Conservation (phyloP, 148 eudicot genomes). For the Hydrangea macrophylla region DNA sequence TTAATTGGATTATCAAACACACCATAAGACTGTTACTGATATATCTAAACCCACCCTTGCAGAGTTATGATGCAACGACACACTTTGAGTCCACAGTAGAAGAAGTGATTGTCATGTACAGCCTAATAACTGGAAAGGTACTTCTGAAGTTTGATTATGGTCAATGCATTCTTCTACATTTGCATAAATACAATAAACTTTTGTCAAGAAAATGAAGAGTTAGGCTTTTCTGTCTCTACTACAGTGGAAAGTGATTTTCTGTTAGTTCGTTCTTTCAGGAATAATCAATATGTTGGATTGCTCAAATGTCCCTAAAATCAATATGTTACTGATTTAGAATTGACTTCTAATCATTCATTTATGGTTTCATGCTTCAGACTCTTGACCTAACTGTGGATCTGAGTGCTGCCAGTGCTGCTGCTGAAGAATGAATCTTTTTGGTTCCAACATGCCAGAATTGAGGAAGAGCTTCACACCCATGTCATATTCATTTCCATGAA, state of each 20-base stretch:
- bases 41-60: background rate
- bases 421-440: slow-evolving; percentile 13
- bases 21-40: too few relatives aligned
- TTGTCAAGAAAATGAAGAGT: background rate
- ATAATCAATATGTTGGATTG: background rate
- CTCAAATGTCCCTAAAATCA: background rate
- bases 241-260: background rate
- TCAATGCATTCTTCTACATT: background rate
- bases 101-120: slow-evolving; percentile 43
- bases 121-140: slow-evolving; percentile 42
- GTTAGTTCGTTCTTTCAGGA: background rate
- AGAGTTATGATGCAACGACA: slow-evolving; percentile 42
- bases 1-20: too few relatives aligned
- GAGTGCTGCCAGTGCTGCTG: slow-evolving; percentile 42
- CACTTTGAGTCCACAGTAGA: slow-evolving; percentile 40
- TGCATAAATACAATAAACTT: background rate
- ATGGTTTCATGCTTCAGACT: slow-evolving; percentile 22
- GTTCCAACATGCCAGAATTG: background rate
- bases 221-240: background rate
- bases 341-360: background rate
- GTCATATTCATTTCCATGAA: slow-evolving; percentile 5
- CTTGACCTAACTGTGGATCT: slow-evolving; percentile 44
- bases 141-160: background rate
- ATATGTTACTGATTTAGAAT: background rate
- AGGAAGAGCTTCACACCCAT: slow-evolving; percentile 3